Evolutionary conservation across 805 yeast species (phyloP).

Genomic region (Myxozyma geophila): DNA sequence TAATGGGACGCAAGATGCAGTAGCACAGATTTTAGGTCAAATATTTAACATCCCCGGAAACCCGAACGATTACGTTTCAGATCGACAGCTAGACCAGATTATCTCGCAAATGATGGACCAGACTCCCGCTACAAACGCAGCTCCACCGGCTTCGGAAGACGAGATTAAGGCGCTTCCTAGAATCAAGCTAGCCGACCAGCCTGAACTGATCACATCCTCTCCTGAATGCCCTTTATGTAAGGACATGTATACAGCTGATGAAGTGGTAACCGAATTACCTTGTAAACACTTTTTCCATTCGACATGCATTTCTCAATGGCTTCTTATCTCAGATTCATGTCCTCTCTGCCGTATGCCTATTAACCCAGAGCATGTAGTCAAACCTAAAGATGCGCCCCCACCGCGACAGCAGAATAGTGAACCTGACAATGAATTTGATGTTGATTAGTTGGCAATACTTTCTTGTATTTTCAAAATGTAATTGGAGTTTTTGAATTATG

Average conservation of each 20-base stretch:
- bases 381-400: slow-evolving; percentile 5
- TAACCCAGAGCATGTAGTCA: slow-evolving; percentile 14
- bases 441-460: background rate
- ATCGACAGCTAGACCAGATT: slow-evolving; percentile 35
- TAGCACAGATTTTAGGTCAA: slow-evolving; percentile 16
- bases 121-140: slow-evolving; percentile 19
- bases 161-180: slow-evolving; percentile 23
- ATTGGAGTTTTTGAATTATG: too few species aligned
- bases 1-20: background rate
- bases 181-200: background rate
- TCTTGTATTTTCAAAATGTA: too few species aligned
- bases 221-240: slow-evolving; percentile 38
- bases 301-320: slow-evolving; percentile 38
- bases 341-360: slow-evolving; percentile 33
- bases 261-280: slow-evolving; percentile 30
- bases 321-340: slow-evolving; percentile 35
- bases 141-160: slow-evolving; percentile 33
- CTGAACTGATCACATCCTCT: slow-evolving; percentile 14
- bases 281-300: slow-evolving; percentile 37
- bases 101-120: slow-evolving; percentile 38
- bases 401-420: background rate
- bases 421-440: background rate
- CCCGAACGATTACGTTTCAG: slow-evolving; percentile 35
- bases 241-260: slow-evolving; percentile 25
- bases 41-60: slow-evolving; percentile 32